A percentile compares a stretch with the other conserved stretches of the same genome.
These are phyloP conservation scores for Saccharomyces hybrid DNA, from an alignment of 1,139 yeast species.

Conservation along the genomic window DNA sequence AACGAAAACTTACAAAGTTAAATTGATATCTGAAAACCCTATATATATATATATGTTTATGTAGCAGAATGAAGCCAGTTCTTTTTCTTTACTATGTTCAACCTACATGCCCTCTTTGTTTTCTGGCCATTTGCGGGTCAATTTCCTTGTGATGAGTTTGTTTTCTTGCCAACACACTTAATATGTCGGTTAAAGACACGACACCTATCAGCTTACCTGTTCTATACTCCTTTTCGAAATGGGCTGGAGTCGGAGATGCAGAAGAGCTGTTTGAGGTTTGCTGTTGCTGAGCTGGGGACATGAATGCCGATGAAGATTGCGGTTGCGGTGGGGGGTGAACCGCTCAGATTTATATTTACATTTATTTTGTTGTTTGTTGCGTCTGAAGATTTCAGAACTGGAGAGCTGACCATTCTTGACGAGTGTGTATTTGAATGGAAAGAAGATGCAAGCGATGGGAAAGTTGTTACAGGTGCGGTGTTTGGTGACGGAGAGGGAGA, in stretches of 20 bases:
- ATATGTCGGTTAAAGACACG: conserved; percentile 77
- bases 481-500: conserved; percentile 10
- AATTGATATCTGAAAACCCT: not conserved
- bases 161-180: conserved; percentile 67
- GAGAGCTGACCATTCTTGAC: not conserved
- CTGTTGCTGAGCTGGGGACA: not conserved
- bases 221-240: conserved; percentile 36
- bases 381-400: not conserved
- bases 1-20: not conserved
- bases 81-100: no score
- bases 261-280: not conserved
- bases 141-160: conserved; percentile 52
- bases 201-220: conserved; percentile 82
- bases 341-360: not conserved
- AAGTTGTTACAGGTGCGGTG: conserved; percentile 25
- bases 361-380: not conserved
- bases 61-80: conserved; percentile 1
- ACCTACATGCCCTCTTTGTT: conserved; percentile 59
- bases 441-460: conserved; percentile 9
- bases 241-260: conserved; percentile 13
- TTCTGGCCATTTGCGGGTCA: conserved; percentile 77
- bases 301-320: not conserved
- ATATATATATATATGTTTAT: not conserved
- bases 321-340: not conserved
- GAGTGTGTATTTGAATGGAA: not conserved